These are phyloP conservation scores for Cadophora sp. DNA, from an alignment of 2,329 filamentous ascomycete species.

Conservation along the genomic window DNA sequence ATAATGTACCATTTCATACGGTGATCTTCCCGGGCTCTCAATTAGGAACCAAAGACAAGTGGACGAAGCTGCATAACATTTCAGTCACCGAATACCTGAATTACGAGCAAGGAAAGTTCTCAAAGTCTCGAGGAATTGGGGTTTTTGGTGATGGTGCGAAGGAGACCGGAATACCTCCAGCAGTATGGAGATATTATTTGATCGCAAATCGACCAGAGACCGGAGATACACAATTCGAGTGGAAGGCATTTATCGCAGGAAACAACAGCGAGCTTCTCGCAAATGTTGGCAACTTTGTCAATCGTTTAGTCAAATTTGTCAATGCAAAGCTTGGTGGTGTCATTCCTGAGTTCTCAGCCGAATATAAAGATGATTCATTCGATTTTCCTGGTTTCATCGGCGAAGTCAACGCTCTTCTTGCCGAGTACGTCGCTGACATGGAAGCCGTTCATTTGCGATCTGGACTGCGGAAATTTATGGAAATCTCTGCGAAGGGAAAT, in stretches of 20 bases:
- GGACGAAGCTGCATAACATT: constrained; percentile 89
- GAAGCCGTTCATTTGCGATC: constrained; percentile 75
- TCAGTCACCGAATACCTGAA: constrained; percentile 91
- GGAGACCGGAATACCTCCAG: constrained; percentile 81
- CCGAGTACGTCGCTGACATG: constrained; percentile 70
- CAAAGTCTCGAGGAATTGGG: constrained; percentile 86
- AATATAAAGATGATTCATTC: constrained; percentile 62
- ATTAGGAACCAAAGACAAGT: constrained; percentile 81
- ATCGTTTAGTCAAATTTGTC: constrained; percentile 77
- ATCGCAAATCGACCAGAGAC: constrained; percentile 85
- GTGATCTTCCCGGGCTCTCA: constrained; percentile 91
- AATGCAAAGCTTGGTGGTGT: constrained; percentile 73
- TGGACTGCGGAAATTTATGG: constrained; percentile 69
- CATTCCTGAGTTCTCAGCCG: constrained; percentile 65
- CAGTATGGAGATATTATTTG: constrained; percentile 95
- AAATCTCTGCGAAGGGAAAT: constrained; percentile 69
- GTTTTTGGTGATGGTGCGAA: constrained; percentile 92
- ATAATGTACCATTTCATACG: constrained; percentile 82
- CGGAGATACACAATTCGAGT: constrained; percentile 88
- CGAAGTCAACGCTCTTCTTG: constrained; percentile 71
- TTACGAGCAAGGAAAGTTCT: constrained; percentile 91
- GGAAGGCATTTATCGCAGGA: constrained; percentile 79
- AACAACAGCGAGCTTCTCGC: constrained; percentile 91
- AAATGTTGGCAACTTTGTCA: constrained; percentile 76
- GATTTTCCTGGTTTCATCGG: constrained; percentile 51